These are phyloP conservation scores for Amborella trichopoda DNA, from an alignment of 164 flowering plant genomes.

Conservation along the genomic window DNA sequence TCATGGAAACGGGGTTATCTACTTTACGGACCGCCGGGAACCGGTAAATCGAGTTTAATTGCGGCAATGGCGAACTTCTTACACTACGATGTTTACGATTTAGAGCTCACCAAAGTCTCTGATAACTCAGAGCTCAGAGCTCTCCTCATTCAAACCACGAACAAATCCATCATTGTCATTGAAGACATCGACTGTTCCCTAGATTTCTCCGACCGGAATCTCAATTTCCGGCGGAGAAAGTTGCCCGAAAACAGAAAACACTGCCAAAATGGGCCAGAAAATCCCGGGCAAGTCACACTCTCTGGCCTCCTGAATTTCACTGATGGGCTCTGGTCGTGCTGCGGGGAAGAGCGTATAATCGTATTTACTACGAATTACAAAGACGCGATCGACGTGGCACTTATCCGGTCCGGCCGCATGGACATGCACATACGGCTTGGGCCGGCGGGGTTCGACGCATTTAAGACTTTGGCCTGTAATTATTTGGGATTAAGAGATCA, in stretches of 20 bases:
- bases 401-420: conserved; percentile 53
- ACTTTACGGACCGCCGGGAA: conserved; percentile 51
- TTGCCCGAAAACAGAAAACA: neutral
- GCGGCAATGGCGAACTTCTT: conserved; percentile 67
- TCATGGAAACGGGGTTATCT: conserved; percentile 68
- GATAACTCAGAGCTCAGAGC: conserved; percentile 50
- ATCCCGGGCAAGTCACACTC: conserved; percentile 25
- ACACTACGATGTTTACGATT: conserved; percentile 51
- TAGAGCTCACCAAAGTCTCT: conserved; percentile 46
- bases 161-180: conserved; percentile 48
- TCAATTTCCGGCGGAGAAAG: conserved; percentile 5
- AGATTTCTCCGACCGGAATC: conserved; percentile 26
- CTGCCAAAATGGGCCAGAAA: neutral
- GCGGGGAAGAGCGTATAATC: conserved; percentile 61
- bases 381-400: conserved; percentile 49
- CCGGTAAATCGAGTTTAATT: conserved; percentile 59
- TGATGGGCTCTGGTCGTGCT: conserved; percentile 68
- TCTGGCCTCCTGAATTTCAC: conserved; percentile 56
- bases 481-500: conserved; percentile 30
- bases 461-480: conserved; percentile 29
- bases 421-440: conserved; percentile 47
- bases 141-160: conserved; percentile 41
- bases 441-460: conserved; percentile 33
- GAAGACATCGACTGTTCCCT: conserved; percentile 73
- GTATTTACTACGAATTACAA: conserved; percentile 60